These are phyloP conservation scores for Panaeolus papilionaceus DNA, from an alignment of 768 basidiomycete species.

Conservation along the genomic window DNA sequence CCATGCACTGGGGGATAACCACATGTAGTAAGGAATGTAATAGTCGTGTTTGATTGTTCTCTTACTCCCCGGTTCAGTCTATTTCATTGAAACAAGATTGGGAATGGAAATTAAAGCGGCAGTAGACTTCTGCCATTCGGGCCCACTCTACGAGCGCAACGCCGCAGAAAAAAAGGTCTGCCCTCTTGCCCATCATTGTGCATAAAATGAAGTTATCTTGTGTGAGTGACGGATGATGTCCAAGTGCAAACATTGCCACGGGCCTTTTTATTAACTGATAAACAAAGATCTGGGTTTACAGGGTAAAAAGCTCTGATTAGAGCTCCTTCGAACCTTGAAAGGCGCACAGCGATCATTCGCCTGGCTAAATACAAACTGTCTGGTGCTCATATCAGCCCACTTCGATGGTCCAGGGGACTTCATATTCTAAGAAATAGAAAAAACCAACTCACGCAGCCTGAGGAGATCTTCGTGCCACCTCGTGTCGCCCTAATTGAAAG, in stretches of 20 bases:
- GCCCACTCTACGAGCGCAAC: constrained; percentile 10
- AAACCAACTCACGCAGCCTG: too few relatives aligned
- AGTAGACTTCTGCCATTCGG: constrained; percentile 1
- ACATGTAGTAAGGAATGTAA: background rate
- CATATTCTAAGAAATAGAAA: too few relatives aligned
- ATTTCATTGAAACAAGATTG: background rate
- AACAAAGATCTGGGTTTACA: background rate
- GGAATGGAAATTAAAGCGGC: background rate
- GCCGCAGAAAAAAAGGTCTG: constrained; percentile 7
- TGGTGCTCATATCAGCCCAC: too few relatives aligned
- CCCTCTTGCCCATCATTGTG: background rate
- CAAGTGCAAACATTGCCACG: background rate
- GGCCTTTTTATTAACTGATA: background rate
- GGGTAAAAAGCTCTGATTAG: too few relatives aligned
- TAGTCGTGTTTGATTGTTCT: constrained; percentile 2
- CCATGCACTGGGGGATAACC: background rate
- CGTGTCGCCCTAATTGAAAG: background rate
- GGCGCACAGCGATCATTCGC: too few relatives aligned
- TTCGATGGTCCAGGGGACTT: too few relatives aligned
- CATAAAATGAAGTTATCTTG: background rate
- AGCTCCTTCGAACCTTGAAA: too few relatives aligned
- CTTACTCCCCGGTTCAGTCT: background rate
- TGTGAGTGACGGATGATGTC: background rate
- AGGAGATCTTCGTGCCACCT: background rate
- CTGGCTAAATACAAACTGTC: too few relatives aligned